phyloP scores from a whole-genome alignment of 768 basidiomycete species.

The Amanita polypyramis region DNA sequence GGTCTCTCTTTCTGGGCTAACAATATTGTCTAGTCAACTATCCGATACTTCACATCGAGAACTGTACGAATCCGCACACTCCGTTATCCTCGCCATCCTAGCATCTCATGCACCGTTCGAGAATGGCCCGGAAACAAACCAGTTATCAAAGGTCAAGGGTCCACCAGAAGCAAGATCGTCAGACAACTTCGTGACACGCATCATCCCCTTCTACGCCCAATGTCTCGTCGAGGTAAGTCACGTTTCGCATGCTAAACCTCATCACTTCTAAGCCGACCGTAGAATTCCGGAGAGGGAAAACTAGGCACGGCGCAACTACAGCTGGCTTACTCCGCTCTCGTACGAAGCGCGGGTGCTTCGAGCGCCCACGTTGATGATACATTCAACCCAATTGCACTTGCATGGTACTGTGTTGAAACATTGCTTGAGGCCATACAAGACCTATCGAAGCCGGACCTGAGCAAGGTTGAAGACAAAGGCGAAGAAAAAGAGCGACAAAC shows the following conservation, averaged over 20 bases:
- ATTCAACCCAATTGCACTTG: slow-evolving; percentile 29
- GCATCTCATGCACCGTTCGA: slow-evolving; percentile 40
- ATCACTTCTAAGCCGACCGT: slow-evolving; percentile 4
- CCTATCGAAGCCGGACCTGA: slow-evolving; percentile 14
- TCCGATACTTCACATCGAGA: slow-evolving; percentile 52
- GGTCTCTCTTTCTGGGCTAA: background rate
- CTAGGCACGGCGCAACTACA: slow-evolving; percentile 58
- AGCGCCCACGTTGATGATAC: slow-evolving; percentile 1
- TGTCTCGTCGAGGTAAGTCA: slow-evolving; percentile 58
- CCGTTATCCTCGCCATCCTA: slow-evolving; percentile 69
- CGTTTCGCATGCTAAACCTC: background rate
- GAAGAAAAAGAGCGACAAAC: slow-evolving; percentile 12
- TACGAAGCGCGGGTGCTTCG: slow-evolving; percentile 36
- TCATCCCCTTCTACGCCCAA: slow-evolving; percentile 66
- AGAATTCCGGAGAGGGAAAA: slow-evolving; percentile 57
- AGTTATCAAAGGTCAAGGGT: background rate
- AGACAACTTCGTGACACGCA: slow-evolving; percentile 34
- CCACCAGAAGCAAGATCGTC: slow-evolving; percentile 13
- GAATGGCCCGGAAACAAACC: background rate
- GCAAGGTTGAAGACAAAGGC: slow-evolving; percentile 14
- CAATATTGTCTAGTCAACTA: slow-evolving; percentile 39
- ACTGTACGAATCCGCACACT: slow-evolving; percentile 82
- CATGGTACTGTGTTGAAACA: slow-evolving; percentile 57
- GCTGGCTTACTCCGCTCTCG: slow-evolving; percentile 66
- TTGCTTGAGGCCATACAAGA: slow-evolving; percentile 38